Evolutionary conservation across 129 eudicot species (phyloP), one percentile per base, ranked within the genome.

Genomic region (Artemisia tridentata): DNA sequence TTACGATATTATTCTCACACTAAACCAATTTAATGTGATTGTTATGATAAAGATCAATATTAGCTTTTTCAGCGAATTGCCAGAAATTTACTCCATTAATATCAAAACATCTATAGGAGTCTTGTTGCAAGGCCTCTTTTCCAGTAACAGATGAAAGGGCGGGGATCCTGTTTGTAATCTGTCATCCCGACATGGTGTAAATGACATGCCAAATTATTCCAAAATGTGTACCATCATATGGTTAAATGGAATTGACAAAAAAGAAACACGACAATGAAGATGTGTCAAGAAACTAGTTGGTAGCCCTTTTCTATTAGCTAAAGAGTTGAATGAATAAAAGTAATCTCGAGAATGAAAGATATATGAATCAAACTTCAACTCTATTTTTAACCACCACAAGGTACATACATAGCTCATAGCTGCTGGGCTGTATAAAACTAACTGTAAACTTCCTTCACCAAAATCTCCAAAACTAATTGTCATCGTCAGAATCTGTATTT

Each of bases 401-500:
- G 73, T 75, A 75, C 81, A 77, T 77, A 76, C 76, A 77, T 38
- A 38, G 0, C 45, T 43, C 59, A 29, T 19, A 48, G 65, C 54
- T 65, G 67, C 74, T 45, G 58, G 72, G 57, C 68, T 67, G 43
- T 75, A 50, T 77, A 71, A 71, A 65, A 77, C 81, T 78, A 72
- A 77, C 81, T 78, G 17, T 75, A 75, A 47, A 51, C 79, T 17
- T 77, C 65, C 48, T 69, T 77, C 59, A 25, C 45, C 64, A 67
- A 71, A 70, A 69, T 47, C 75, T 65, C 74, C 72, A 73, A 64
- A 68, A 80, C 86, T 91, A 88, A 58, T 82, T 87, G 2, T 88
- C 93, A 16, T 88, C 97, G 3, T 90, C 95, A 2, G 97, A 91
- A 85, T 91, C 96, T 91, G 92, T 69, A 52, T 27, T 68, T 23